Percentiles rank a stretch among this genome's conserved stretches.
Conservation (phyloP, 2,329 filamentous ascomycete species). For the Amauroascus niger region DNA sequence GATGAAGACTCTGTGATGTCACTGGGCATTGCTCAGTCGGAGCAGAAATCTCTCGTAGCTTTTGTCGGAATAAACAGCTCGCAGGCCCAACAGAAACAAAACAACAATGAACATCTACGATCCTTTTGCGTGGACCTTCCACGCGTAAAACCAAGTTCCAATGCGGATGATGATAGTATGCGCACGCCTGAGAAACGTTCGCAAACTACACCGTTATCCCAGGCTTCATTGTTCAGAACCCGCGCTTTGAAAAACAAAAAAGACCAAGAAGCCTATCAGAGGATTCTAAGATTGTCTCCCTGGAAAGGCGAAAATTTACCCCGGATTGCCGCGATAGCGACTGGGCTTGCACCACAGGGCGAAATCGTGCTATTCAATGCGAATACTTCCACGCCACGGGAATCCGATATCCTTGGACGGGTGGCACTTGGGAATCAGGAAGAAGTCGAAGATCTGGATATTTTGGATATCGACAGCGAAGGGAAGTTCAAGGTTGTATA, state of each 20-base stretch:
- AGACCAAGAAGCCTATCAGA: slow-evolving; percentile 51
- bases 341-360: slow-evolving; percentile 62
- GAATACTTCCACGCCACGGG: slow-evolving; percentile 43
- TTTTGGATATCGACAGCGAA: slow-evolving; percentile 27
- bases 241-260: slow-evolving; percentile 27
- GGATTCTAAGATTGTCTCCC: slow-evolving; percentile 49
- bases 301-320: slow-evolving; percentile 44
- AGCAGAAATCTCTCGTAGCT: slow-evolving; percentile 43
- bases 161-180: slow-evolving; percentile 18
- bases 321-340: slow-evolving; percentile 67
- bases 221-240: slow-evolving; percentile 43
- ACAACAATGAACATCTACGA: slow-evolving; percentile 75
- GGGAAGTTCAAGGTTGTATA: slow-evolving; percentile 61
- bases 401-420: slow-evolving; percentile 45
- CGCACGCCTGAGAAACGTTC: slow-evolving; percentile 27
- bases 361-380: slow-evolving; percentile 75
- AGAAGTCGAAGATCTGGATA: slow-evolving; percentile 44
- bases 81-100: slow-evolving; percentile 58
- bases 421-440: slow-evolving; percentile 43
- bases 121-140: slow-evolving; percentile 57
- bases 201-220: slow-evolving; percentile 34
- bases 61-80: slow-evolving; percentile 81
- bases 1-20: slow-evolving; percentile 86
- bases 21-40: slow-evolving; percentile 59
- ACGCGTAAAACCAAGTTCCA: slow-evolving; percentile 20